Evolutionary conservation across 192 early-diverging fungal species (phyloP), one percentile per base, ranked within the genome.

Genomic region (Podila horticola): DNA sequence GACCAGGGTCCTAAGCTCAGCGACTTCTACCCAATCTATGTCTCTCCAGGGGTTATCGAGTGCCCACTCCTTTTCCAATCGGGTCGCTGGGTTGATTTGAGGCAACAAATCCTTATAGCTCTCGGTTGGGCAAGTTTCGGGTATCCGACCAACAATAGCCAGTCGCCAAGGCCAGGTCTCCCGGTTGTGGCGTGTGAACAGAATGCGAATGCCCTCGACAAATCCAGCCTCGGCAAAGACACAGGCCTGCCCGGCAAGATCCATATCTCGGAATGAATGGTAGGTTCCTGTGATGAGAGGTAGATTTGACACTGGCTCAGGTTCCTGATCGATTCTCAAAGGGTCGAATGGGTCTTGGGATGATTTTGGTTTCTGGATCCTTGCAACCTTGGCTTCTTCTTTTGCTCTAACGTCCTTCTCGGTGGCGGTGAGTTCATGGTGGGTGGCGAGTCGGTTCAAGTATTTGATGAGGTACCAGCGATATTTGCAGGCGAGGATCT

Each of bases 141-240:
- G 92, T 0, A 95, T 75, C 41, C 89, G 83, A 13, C 74, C 73
- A 19, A 92, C 66, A 60, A 94, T 90, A 4, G 82, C 79, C 19
- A 93, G 71, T 20, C 93, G 82, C 74, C 88, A 90, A 22, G 91
- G 91, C 57, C 89, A 66, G 0, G 89, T 71, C 41, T 93, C 89
- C 4, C 74, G 36, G 2, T 89, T 86, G 62, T 94, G 92, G 0
- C 90, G 85, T 50, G 84, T 89, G 45, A 93, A 89, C 20, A 95
- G 66, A 7, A 88, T 79, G 61, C 88, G 85, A 31, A 94, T 64
- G 2, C 88, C 93, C 51, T 83, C 64, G 50, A 90, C 72, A 36
- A 90, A 85, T 61, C 88, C 90, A 36, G 75, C 68, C 4, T 85
- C 71, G 0, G 93, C 93, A 75, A 83, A 90, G 20, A 84, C 71